A percentile compares a stretch with the other conserved stretches of the same genome.
Conservation (phyloP, 148 eudicot genomes). For the Fallopia convolvulus region DNA sequence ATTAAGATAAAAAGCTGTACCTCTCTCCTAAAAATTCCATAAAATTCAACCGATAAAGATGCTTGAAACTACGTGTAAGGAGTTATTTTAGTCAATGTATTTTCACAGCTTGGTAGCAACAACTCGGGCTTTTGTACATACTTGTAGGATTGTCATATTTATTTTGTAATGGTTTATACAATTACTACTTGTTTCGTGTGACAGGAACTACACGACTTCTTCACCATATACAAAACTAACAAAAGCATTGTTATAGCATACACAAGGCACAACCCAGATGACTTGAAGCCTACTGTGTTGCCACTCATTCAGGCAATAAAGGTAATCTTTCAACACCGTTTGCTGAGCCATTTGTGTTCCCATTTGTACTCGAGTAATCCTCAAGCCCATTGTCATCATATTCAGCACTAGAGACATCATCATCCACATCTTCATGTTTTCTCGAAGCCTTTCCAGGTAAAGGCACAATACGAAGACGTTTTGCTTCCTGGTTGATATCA, state of each 20-base stretch:
- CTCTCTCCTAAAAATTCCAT: too few species aligned
- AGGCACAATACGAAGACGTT: constrained; percentile 46
- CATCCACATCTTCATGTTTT: constrained; percentile 22
- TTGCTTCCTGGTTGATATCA: constrained; percentile 34
- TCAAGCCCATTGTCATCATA: constrained; percentile 20
- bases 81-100: background rate
- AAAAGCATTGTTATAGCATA: background rate
- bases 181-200: background rate
- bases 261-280: background rate
- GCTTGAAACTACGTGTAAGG: too few species aligned
- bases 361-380: constrained; percentile 26
- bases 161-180: background rate
- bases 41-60: too few species aligned
- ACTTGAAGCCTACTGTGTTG: background rate
- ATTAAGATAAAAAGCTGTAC: too few species aligned
- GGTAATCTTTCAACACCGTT: constrained; percentile 50
- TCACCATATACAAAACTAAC: background rate
- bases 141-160: background rate
- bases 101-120: background rate
- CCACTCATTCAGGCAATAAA: constrained; percentile 53
- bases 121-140: background rate
- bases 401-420: constrained; percentile 20
- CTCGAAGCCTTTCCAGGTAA: constrained; percentile 25
- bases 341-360: constrained; percentile 45
- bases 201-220: background rate